A percentile compares a stretch with the other conserved stretches of the same genome.
These are phyloP conservation scores for Castanea sativa DNA, from an alignment of 306 rosid species.

Conservation along the genomic window DNA sequence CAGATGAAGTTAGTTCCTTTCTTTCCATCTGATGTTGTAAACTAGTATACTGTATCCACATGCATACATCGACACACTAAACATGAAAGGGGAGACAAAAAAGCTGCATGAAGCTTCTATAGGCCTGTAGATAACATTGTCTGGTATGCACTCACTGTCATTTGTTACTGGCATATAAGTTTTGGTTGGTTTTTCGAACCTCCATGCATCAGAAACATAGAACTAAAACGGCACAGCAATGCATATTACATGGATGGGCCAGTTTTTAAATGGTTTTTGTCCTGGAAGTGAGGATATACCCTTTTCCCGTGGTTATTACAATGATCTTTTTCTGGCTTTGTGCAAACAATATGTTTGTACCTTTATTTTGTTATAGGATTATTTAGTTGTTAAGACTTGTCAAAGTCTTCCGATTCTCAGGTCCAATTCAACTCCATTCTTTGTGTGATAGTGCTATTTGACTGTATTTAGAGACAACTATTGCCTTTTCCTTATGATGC, in stretches of 20 bases:
- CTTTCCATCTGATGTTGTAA: constrained; percentile 17
- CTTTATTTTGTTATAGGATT: neutral
- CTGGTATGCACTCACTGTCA: neutral
- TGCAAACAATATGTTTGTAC: neutral
- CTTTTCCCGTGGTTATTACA: neutral
- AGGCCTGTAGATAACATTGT: constrained; percentile 14
- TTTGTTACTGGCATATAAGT: neutral
- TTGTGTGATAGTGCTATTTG: constrained; percentile 1
- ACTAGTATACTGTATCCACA: constrained; percentile 5
- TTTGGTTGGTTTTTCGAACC: constrained; percentile 3
- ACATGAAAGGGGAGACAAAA: neutral
- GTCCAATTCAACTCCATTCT: neutral
- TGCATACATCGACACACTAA: neutral
- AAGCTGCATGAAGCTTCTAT: constrained; percentile 2
- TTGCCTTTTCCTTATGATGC: constrained; percentile 7
- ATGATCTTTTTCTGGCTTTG: neutral
- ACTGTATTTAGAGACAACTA: constrained; percentile 4
- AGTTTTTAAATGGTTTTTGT: neutral
- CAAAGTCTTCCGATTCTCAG: neutral
- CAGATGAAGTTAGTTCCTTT: constrained; percentile 80
- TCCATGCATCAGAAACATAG: neutral
- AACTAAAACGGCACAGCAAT: neutral
- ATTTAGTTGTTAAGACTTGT: neutral
- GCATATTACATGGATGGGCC: neutral
- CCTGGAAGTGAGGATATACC: neutral